Conservation (phyloP, 2,329 filamentous ascomycete species). For the Grosmannia huntii region DNA sequence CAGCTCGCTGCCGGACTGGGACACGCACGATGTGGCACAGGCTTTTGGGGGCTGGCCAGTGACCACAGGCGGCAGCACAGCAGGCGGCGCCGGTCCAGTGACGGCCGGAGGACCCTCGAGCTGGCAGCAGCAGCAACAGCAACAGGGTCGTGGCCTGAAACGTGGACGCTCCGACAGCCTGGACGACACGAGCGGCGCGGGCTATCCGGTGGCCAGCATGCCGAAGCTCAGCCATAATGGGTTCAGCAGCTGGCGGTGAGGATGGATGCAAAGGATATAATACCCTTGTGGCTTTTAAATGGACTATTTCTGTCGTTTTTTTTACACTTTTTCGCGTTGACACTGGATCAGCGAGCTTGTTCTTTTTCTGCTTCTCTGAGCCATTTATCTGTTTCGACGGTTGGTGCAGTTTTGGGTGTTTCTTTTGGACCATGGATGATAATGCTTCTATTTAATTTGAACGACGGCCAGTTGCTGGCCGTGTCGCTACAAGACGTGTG, state of each 20-base stretch:
- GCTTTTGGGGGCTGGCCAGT: conserved; percentile 8
- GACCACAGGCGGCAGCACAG: not conserved
- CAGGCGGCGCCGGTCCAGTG: not conserved
- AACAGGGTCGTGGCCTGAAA: conserved; percentile 16
- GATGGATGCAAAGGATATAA: not conserved
- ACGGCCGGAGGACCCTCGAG: not conserved
- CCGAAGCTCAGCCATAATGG: conserved; percentile 12
- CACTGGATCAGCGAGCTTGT: not conserved
- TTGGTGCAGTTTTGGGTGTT: not conserved
- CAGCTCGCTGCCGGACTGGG: conserved; percentile 11
- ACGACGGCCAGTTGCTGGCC: not conserved
- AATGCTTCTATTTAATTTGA: not conserved
- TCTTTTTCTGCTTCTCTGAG: not conserved
- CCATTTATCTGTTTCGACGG: not conserved
- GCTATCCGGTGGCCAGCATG: conserved; percentile 12
- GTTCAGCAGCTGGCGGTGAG: conserved; percentile 12
- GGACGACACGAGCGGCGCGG: conserved; percentile 10
- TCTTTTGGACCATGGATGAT: not conserved
- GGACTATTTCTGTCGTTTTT: not conserved
- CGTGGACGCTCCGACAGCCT: conserved; percentile 20
- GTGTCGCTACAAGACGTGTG: not conserved
- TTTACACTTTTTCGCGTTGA: not conserved
- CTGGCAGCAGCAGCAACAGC: conserved; percentile 1
- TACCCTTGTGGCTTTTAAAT: not conserved
- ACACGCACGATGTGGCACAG: conserved; percentile 14